phyloP scores from a whole-genome alignment of 2,329 filamentous ascomycete species.

The Cordyceps cicadae region DNA sequence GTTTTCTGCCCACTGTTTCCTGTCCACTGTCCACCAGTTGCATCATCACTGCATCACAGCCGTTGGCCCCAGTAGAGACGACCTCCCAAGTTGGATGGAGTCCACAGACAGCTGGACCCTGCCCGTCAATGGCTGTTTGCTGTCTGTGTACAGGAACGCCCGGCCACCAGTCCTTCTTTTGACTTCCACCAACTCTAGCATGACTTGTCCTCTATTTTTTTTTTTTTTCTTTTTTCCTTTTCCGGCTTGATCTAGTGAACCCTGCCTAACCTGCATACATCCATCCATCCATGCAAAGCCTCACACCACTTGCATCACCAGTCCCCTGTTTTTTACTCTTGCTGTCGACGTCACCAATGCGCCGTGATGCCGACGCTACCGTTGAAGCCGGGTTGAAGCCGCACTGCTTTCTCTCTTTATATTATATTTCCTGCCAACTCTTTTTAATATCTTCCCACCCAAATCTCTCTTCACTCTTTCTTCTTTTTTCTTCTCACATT shows the following conservation, averaged over 20 bases:
- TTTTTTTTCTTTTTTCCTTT: neutral
- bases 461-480: neutral
- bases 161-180: neutral
- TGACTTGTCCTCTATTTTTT: neutral
- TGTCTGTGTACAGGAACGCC: neutral
- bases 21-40: neutral
- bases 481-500: neutral
- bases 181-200: neutral
- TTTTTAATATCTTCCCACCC: no score
- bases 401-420: neutral
- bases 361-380: neutral
- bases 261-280: no score
- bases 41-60: constrained; percentile 1
- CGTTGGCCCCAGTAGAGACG: no score
- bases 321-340: neutral
- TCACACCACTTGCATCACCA: neutral
- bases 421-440: neutral
- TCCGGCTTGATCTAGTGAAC: neutral
- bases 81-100: neutral
- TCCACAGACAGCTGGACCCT: neutral
- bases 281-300: no score
- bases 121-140: neutral
- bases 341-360: constrained; percentile 5
- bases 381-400: neutral
- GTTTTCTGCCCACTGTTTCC: no score